These are phyloP conservation scores for Rhizoctonia solani DNA, from an alignment of 1,284 basidiomycete species.

Conservation along the genomic window DNA sequence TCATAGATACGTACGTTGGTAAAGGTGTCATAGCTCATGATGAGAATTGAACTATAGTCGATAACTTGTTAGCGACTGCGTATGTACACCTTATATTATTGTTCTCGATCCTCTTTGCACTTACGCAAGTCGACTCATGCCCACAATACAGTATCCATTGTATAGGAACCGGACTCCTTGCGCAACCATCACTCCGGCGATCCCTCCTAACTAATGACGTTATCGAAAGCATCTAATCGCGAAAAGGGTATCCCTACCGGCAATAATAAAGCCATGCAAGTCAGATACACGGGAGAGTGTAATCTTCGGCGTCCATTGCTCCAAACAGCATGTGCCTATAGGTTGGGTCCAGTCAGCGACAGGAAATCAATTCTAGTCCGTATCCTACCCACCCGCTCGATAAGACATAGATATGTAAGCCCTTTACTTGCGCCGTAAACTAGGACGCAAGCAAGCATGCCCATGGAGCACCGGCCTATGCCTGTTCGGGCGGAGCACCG, in stretches of 20 bases:
- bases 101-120: no score
- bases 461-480: slow-evolving; percentile 1
- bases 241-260: background rate
- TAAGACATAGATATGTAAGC: slow-evolving; percentile 17
- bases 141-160: slow-evolving; percentile 19
- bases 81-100: no score
- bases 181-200: background rate
- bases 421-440: slow-evolving; percentile 12
- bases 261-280: slow-evolving; percentile 9
- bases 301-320: background rate
- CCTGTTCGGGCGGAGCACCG: background rate
- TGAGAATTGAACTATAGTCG: slow-evolving; percentile 10
- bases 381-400: slow-evolving; percentile 10
- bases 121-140: slow-evolving; percentile 21
- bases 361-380: background rate
- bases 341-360: background rate
- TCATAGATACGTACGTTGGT: slow-evolving; percentile 4
- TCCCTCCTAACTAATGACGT: background rate
- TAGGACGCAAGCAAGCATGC: slow-evolving; percentile 4
- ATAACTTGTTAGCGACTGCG: no score
- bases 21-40: slow-evolving; percentile 11
- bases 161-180: slow-evolving; percentile 2
- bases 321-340: slow-evolving; percentile 12
- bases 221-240: background rate
- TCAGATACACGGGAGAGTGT: slow-evolving; percentile 8